Conservation (phyloP, 441 rosid species). For the Corymbia citriodora region DNA sequence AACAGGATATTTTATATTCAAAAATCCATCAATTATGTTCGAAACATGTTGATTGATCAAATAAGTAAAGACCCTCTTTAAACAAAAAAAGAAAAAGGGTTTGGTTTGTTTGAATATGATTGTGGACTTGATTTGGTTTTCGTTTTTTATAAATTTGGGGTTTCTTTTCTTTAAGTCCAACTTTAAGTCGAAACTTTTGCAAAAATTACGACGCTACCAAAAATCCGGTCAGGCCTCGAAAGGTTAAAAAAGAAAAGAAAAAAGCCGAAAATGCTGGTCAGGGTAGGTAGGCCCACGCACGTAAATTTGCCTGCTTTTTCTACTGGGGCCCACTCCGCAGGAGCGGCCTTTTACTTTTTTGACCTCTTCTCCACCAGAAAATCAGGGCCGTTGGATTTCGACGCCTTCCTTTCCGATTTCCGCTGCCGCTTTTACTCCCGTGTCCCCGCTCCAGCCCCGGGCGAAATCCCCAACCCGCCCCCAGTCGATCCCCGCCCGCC, state of each 20-base stretch:
- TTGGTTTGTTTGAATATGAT: too few relatives aligned
- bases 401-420: not conserved
- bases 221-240: not conserved
- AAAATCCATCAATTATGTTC: not conserved
- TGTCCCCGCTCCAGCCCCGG: not conserved
- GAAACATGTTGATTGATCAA: slow-evolving; percentile 1
- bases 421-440: not conserved
- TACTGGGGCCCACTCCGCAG: not conserved
- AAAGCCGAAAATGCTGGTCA: not conserved
- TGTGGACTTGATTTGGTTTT: not conserved
- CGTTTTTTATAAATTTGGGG: not conserved
- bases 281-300: not conserved
- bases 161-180: not conserved
- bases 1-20: not conserved
- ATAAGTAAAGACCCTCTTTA: not conserved
- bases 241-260: not conserved
- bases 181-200: not conserved
- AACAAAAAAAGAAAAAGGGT: not conserved
- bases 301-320: not conserved
- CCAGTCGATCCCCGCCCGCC: not conserved
- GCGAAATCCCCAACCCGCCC: not conserved
- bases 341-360: not conserved
- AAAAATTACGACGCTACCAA: not conserved
- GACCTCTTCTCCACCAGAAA: not conserved
- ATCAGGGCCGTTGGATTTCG: not conserved